Evolutionary conservation across 345 rosid genomes (phyloP), one percentile per base, ranked within the genome.

Genomic region (Hibiscus syriacus): DNA sequence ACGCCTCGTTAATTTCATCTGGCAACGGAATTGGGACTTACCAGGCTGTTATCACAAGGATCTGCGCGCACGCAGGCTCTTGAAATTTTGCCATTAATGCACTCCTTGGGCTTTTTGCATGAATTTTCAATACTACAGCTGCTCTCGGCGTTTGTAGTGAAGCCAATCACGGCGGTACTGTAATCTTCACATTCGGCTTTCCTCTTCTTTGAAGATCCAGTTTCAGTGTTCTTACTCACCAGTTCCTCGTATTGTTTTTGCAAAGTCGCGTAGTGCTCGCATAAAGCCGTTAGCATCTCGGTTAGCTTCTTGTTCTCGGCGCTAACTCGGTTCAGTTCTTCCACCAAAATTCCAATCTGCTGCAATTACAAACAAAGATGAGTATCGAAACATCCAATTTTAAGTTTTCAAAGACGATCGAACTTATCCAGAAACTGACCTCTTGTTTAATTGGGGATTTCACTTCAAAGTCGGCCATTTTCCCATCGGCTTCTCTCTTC

Each of bases 31-130:
- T 25, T 32, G 58, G 41, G n/a, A 59, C 90, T 76, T 73, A 92
- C 97, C 53, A 90, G 80, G 83, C 88, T 85, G 46, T 80, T 69
- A 68, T 87, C 88, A 2, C 92, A 82, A 11, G 82, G 68, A 74
- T 70, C 76, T 41, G 90, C 67, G 48, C 73, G 78, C 14, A 78
- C 70, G 48, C 54, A 85, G 20, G 72, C 75, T 23, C 81, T 83
- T 2, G 88, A 83, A 72, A 76, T 69, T 52, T 71, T 79, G 2
- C 83, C 10, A 73, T 83, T 87, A 64, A 52, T 20, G 63, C 72
- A 78, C 67, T 80, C 89, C 30, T 70, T 77, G 8, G 78, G 82
- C 74, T 73, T 83, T 74, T 83, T 85, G 39, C 58, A 74, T 0
- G 86, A 38, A 12, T 85, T 87, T 46, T 87, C 89, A 56, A 81